Base-by-base conservation (phyloP, 768 basidiomycete genomes). In the Amanita pallidorosea region DNA sequence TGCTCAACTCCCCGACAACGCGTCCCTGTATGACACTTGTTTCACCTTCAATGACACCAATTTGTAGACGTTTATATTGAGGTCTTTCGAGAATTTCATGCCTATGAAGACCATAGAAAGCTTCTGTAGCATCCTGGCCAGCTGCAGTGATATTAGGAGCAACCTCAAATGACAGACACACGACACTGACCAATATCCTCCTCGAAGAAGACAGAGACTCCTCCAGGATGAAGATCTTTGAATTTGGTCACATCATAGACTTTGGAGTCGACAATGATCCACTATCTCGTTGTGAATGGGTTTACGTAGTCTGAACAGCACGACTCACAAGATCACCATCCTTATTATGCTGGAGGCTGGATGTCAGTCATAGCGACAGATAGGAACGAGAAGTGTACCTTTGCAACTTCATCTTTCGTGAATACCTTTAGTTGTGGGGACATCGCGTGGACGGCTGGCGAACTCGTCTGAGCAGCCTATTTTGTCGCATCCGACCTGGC, bases 21-120 rank as follows among this genome's bases (percentile, higher is more conserved):
- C 73, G 76, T 20, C 74, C 67, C 46, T 75, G 64, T 43, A 93
- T 78, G 49, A 75, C 65, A 29, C 76, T 75, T 62, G 75, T 68
- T 68, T 88, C 78, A 52, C 81, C 89, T 53, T 80, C 71, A 43
- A 95, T 73, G 6, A 69, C 66, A 38, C 92, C 93, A 45, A 95
- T 79, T 56, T 81, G 77, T 13, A 94, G 75, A 15, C 88, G 82
- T 36, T 72, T 65, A 59, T 85, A 91, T 53, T 89, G 85, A 2
- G 89, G 85, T 57, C 77, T 82, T 54, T 73, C 67, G 43, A 98
- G 75, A n/a, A 97, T 77, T 59, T 96, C 93, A 46, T 85, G 80
- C 46, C 86, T 78, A 63, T 98, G 95, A 23, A 98, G 80, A 33
- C 88, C 83, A 58, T 87, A 97, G 70, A 98, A 97, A 8, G 79